Base-by-base conservation (phyloP, 2,329 filamentous ascomycete genomes). In the Neofusicoccum kwambonambiense region DNA sequence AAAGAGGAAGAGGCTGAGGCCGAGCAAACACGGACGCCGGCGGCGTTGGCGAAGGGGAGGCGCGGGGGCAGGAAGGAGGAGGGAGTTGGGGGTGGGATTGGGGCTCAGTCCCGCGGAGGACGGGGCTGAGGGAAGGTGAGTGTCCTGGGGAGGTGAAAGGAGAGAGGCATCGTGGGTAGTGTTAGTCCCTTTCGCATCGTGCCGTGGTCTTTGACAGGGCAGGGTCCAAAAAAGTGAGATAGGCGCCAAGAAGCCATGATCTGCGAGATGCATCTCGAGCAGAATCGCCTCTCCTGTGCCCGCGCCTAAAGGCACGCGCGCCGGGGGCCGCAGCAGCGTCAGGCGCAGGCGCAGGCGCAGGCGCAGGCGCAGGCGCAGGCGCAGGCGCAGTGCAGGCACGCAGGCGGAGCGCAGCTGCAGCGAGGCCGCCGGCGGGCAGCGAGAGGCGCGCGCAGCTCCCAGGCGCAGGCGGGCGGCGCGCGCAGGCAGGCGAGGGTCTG, bases 41-140 rank as follows among this genome's bases (percentile, higher is more conserved):
- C 63, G 44, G 63, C 52, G 52, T 35, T 49, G 63, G 63, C 66
- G 67, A 67, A 61, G 65, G 37, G 57, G 35, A 60, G 51, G 64
- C 47, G 44, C 56, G 56, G 44, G 89, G 34, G 60, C 64, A 57
- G 56, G 58, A 54, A 15, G 22, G 52, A 65, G 52, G 47, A 56
- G 19, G 35, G 47, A 22, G 56, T 34, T 39, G 39, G 56, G 13
- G 51, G 51, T 34, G 47, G 50, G 64, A 57, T 64, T 64, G 63
- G 67, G 68, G 73, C 74, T 83, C 81, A 82, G 77, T 80, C 79
- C 79, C 79, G 78, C 76, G 80, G 79, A 75, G 77, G 78, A 79
- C 79, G 78, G 77, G 78, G 78, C 78, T 80, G 80, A 78, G 78
- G 77, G 77, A 75, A 76, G 70, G 77, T 72, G 73, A 75, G 70